Evolutionary conservation across 1,284 basidiomycete genomes (phyloP).

Genomic region (Xerocomus minutiporus): DNA sequence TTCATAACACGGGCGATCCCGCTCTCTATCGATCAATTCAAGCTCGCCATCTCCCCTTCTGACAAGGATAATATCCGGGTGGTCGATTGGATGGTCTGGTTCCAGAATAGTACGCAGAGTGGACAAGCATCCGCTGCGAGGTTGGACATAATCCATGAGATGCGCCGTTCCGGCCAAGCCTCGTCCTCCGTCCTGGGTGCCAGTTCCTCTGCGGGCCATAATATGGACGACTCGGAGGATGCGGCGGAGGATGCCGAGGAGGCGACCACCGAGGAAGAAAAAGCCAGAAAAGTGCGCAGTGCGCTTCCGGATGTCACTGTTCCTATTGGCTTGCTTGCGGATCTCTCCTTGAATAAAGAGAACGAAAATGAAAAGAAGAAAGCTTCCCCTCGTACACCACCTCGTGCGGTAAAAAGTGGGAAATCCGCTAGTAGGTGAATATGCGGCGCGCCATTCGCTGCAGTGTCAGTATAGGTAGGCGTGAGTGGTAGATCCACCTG

Average conservation of each 20-base stretch:
- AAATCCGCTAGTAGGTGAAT: too few species aligned
- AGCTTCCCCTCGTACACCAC: constrained; percentile 10
- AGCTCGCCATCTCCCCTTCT: constrained; percentile 67
- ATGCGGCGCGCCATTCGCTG: neutral
- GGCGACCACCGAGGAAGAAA: constrained; percentile 28
- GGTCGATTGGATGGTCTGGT: constrained; percentile 62
- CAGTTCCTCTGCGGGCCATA: neutral
- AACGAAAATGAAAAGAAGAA: constrained; percentile 38
- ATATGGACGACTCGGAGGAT: constrained; percentile 15
- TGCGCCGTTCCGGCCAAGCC: constrained; percentile 29
- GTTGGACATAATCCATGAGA: constrained; percentile 29
- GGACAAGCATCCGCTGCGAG: constrained; percentile 22
- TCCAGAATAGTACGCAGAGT: constrained; percentile 37
- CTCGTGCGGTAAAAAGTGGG: too few species aligned
- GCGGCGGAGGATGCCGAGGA: constrained; percentile 29
- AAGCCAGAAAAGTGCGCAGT: constrained; percentile 42
- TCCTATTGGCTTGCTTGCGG: constrained; percentile 69
- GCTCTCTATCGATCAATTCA: constrained; percentile 69
- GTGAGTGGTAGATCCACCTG: constrained; percentile 48
- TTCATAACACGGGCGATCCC: constrained; percentile 77
- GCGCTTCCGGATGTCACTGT: constrained; percentile 63
- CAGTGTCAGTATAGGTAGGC: constrained; percentile 50
- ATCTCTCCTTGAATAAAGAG: constrained; percentile 57
- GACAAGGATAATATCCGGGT: constrained; percentile 64
- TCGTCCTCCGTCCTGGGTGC: constrained; percentile 9